phyloP scores from a whole-genome alignment of 345 rosid genomes.

The Passiflora organensis region DNA sequence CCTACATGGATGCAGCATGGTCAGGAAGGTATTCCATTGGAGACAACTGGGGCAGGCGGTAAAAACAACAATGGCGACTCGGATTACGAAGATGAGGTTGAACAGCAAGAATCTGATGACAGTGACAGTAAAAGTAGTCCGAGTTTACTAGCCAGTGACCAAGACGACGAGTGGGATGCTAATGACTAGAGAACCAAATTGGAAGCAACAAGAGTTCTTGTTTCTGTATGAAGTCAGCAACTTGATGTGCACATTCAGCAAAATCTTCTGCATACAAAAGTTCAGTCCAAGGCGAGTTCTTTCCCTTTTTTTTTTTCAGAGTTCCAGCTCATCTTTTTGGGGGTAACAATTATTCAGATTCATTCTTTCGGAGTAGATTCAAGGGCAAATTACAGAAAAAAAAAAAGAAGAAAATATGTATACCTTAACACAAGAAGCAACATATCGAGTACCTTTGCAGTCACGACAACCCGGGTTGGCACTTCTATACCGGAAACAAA shows the following conservation, averaged over 20 bases:
- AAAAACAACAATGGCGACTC: slow-evolving; percentile 45
- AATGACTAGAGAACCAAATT: slow-evolving; percentile 57
- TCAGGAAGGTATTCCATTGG: slow-evolving; percentile 15
- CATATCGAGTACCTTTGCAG: slow-evolving; percentile 11
- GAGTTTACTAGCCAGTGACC: slow-evolving; percentile 43
- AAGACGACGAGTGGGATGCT: slow-evolving; percentile 95
- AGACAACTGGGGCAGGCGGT: slow-evolving; percentile 33
- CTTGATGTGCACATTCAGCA: slow-evolving; percentile 25
- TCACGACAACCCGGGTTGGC: slow-evolving; percentile 10
- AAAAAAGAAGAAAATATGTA: slow-evolving; percentile 23
- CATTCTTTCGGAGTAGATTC: slow-evolving; percentile 42
- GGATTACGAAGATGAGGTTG: slow-evolving; percentile 58
- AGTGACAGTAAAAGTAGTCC: slow-evolving; percentile 35
- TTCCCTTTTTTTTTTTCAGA: slow-evolving; percentile 25
- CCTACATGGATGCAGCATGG: slow-evolving; percentile 75
- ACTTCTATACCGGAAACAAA: not conserved
- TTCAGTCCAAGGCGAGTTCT: slow-evolving; percentile 27
- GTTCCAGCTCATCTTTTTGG: slow-evolving; percentile 22
- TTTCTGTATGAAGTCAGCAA: slow-evolving; percentile 14
- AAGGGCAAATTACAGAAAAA: slow-evolving; percentile 26
- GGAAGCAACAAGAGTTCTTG: slow-evolving; percentile 9
- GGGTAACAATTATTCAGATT: slow-evolving; percentile 37
- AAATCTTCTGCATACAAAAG: slow-evolving; percentile 26
- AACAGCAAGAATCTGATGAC: slow-evolving; percentile 53
- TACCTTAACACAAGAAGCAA: slow-evolving; percentile 20